Conservation (phyloP, 371 early-diverging fungal genomes). For the Mucor sp. region DNA sequence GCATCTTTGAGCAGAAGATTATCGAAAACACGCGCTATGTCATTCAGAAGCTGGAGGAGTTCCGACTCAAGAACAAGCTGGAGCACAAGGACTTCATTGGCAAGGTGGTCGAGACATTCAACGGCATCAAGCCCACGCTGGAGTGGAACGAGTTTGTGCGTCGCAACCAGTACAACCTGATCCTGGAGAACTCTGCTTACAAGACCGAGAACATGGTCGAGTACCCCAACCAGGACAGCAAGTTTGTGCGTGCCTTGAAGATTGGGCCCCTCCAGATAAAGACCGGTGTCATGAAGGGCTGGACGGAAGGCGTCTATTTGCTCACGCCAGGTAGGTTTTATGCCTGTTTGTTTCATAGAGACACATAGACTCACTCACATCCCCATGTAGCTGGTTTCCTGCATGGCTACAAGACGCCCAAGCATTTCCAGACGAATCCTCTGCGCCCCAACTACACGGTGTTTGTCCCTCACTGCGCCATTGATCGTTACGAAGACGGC, state of each 20-base stretch:
- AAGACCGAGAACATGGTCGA: slow-evolving; percentile 40
- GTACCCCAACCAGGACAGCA: slow-evolving; percentile 44
- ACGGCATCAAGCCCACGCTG: slow-evolving; percentile 25
- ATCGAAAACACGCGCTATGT: slow-evolving; percentile 36
- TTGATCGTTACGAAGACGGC: slow-evolving; percentile 19
- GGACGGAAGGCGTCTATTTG: slow-evolving; percentile 43
- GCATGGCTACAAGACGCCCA: slow-evolving; percentile 47
- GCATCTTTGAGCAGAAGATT: slow-evolving; percentile 41
- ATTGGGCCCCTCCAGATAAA: slow-evolving; percentile 39
- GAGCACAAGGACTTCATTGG: slow-evolving; percentile 30
- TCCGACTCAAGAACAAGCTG: slow-evolving; percentile 32
- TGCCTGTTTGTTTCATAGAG: neutral
- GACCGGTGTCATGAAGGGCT: slow-evolving; percentile 27
- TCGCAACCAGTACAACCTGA: slow-evolving; percentile 35
- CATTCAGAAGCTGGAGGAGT: slow-evolving; percentile 34
- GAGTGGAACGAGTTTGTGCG: slow-evolving; percentile 52
- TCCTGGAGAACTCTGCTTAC: slow-evolving; percentile 43
- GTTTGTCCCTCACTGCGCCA: slow-evolving; percentile 35
- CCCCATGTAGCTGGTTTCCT: slow-evolving; percentile 41
- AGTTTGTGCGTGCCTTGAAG: slow-evolving; percentile 40
- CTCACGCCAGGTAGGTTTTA: slow-evolving; percentile 41
- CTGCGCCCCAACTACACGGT: slow-evolving; percentile 30
- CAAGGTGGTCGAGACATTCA: slow-evolving; percentile 25
- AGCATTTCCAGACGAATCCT: slow-evolving; percentile 38
- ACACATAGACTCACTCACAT: neutral